Base-by-base conservation (phyloP, 306 rosid genomes). In the Boehmeria nivea region DNA sequence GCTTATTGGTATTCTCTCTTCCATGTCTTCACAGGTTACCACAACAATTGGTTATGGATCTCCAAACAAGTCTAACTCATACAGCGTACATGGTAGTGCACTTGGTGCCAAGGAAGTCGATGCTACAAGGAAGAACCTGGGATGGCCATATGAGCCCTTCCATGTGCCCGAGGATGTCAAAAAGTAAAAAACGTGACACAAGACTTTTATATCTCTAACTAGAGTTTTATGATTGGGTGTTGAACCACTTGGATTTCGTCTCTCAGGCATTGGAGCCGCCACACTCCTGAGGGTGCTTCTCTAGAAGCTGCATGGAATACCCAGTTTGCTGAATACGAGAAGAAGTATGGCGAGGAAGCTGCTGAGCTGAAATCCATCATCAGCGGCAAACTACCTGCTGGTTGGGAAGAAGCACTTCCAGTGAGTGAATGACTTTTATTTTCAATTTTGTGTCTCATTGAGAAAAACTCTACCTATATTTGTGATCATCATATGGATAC, bases 31-130 rank as follows among this genome's bases (percentile, higher is more conserved):
- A 55, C 80, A 93, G 99, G 85, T 93, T 66, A 93, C 99, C 36
- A 93, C 99, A 44, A 93, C 96, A 44, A 93, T 93, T 66, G 99
- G 99, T 63, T 93, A 16, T 77, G 99, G 99, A 55, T 93, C 99
- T 77, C 99, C 99, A 27, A 93, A 93, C 73, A 93, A 93, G 80
- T 80, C 99, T 15, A 93, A 93, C 76, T 83, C 96, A 55, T 93
- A 93, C 77, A 87, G 96, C 73, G 99, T 81, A 36, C 99, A 93
- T 31, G 99, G 99, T 66, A 86, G 95, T 70, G 99, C 99, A 60
- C 64, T 93, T 33, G 99, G 99, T 68, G 82, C 96, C 70, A 93
- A 93, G 75, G 99, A 93, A 85, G 99, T 93, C 19, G 99, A 87
- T 61, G 99, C 99, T 23, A 93, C 99, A 3, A 87, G 99, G 70